Percentiles rank a stretch among this genome's conserved stretches.
phyloP scores from a whole-genome alignment of 2,329 filamentous ascomycete species.

The Neopestalotiopsis clavispora region DNA sequence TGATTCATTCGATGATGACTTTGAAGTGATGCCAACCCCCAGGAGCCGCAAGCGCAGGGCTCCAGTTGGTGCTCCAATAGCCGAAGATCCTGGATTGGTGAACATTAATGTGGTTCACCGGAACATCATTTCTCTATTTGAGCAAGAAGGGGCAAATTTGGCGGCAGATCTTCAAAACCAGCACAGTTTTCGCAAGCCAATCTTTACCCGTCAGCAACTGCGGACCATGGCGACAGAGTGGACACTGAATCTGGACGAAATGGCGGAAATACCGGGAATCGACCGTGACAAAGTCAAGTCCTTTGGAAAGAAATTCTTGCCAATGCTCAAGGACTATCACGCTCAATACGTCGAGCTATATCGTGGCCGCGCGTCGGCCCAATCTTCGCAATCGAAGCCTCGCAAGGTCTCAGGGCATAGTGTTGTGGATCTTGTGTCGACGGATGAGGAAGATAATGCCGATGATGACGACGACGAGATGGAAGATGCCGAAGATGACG shows the following conservation, averaged over 20 bases:
- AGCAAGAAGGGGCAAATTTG: constrained; percentile 62
- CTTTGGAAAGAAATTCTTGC: constrained; percentile 66
- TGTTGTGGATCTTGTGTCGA: constrained; percentile 58
- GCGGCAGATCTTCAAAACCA: constrained; percentile 67
- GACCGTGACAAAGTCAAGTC: constrained; percentile 64
- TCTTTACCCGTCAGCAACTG: constrained; percentile 73
- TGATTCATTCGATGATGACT: constrained; percentile 48
- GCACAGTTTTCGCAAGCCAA: constrained; percentile 58
- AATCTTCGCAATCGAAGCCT: constrained; percentile 13
- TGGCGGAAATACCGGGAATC: constrained; percentile 68
- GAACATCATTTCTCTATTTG: constrained; percentile 68
- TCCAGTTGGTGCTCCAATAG: constrained; percentile 63
- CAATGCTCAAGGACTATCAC: constrained; percentile 57
- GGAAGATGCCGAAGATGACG: constrained; percentile 28
- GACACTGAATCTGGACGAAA: constrained; percentile 64
- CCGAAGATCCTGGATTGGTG: constrained; percentile 56
- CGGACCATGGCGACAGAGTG: constrained; percentile 76
- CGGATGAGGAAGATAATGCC: constrained; percentile 23
- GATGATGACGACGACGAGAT: constrained; percentile 20
- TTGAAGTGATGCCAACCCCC: constrained; percentile 45
- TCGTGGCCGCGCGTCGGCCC: constrained; percentile 31
- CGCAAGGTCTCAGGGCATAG: constrained; percentile 34
- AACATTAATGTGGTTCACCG: constrained; percentile 63
- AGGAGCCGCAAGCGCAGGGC: constrained; percentile 42
- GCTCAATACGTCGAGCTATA: constrained; percentile 56